phyloP scores from a whole-genome alignment of 257 asterid genomes.

The Solanum acaule region DNA sequence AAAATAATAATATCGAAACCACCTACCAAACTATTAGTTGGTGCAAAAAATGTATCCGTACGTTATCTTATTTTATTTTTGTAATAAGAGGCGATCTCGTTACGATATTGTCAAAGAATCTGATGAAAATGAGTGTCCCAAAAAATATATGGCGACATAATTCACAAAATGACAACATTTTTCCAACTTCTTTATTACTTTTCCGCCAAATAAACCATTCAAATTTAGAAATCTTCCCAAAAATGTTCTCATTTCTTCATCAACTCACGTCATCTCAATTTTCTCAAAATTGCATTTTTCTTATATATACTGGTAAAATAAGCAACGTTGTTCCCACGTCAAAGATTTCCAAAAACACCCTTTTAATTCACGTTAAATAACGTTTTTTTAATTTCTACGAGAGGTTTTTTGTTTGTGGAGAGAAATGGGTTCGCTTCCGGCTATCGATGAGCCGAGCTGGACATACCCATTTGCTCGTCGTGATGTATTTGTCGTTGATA shows the following conservation, averaged over 20 bases:
- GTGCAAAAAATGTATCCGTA: not conserved
- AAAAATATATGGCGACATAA: conserved; percentile 11
- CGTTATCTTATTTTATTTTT: not conserved
- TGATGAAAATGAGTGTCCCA: not conserved
- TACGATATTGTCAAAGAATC: not conserved
- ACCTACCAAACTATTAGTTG: not conserved
- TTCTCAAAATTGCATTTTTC: not conserved
- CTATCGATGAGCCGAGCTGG: conserved; percentile 14
- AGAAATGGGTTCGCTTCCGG: conserved; percentile 59
- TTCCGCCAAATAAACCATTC: not conserved
- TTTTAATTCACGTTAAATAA: not conserved
- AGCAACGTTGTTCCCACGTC: not conserved
- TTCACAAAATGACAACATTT: conserved; percentile 19
- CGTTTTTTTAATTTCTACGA: not conserved
- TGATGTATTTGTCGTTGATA: conserved; percentile 62
- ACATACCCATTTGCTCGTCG: conserved; percentile 65
- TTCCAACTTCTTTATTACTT: not conserved
- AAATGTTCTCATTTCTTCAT: not conserved
- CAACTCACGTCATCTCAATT: not conserved
- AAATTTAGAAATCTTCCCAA: not conserved
- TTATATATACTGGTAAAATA: not conserved
- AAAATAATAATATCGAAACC: too few species aligned
- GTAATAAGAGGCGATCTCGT: not conserved
- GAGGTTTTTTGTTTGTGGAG: not conserved
- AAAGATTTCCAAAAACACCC: not conserved